Evolutionary conservation across 495 filamentous ascomycete species (phyloP).

Genomic region (Cairneyella variabilis): DNA sequence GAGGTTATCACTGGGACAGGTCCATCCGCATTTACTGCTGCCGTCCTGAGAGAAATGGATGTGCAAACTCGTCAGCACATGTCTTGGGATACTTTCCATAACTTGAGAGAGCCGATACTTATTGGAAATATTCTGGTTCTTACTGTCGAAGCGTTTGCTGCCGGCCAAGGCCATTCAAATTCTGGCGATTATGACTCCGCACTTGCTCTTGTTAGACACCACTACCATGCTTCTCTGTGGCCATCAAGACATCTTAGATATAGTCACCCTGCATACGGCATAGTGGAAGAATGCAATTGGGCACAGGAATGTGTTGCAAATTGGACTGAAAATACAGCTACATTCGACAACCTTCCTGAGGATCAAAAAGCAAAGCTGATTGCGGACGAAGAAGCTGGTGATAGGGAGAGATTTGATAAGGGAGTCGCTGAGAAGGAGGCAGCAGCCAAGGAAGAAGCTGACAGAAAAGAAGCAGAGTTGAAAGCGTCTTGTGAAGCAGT

Average conservation of each 20-base stretch:
- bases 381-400: too few relatives aligned
- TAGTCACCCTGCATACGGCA: constrained; percentile 56
- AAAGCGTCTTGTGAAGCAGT: too few relatives aligned
- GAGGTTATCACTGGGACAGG: constrained; percentile 65
- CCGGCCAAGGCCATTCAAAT: constrained; percentile 64
- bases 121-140: constrained; percentile 54
- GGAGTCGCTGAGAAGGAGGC: too few relatives aligned
- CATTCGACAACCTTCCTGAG: too few relatives aligned
- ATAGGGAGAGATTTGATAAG: too few relatives aligned
- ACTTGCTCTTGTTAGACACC: constrained; percentile 55
- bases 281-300: constrained; percentile 64
- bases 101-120: constrained; percentile 52
- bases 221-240: constrained; percentile 64
- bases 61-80: constrained; percentile 26
- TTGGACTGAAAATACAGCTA: constrained; percentile 52
- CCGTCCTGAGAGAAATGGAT: constrained; percentile 55
- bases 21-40: constrained; percentile 60
- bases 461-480: too few relatives aligned
- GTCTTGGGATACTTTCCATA: constrained; percentile 54
- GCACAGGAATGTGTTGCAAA: constrained; percentile 50
- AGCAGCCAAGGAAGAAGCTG: too few relatives aligned
- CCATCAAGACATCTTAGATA: constrained; percentile 48
- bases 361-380: too few relatives aligned
- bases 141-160: constrained; percentile 59
- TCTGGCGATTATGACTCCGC: constrained; percentile 56